phyloP scores from a whole-genome alignment of 2,329 filamentous ascomycete genomes.

The Cryoendolithus antarcticus region DNA sequence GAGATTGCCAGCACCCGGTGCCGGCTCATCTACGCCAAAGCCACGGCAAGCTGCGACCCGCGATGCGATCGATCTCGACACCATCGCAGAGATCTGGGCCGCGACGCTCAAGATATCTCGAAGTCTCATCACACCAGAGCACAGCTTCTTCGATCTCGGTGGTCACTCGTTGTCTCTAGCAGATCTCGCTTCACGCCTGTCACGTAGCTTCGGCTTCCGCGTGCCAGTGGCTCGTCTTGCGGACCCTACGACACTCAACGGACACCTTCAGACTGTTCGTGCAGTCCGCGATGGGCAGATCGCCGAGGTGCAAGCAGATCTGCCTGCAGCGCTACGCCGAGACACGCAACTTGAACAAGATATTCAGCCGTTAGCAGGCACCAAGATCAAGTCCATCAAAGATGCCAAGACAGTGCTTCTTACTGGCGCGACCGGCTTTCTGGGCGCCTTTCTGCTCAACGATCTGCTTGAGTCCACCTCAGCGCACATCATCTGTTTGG shows the following conservation, averaged over 20 bases:
- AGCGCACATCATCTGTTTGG: constrained; percentile 59
- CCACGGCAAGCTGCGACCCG: constrained; percentile 35
- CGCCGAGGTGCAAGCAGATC: constrained; percentile 61
- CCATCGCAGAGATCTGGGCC: constrained; percentile 64
- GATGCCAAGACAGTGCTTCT: constrained; percentile 58
- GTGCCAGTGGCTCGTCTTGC: constrained; percentile 60
- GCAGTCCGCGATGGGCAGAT: constrained; percentile 60
- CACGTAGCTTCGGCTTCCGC: constrained; percentile 58
- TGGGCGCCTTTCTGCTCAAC: constrained; percentile 62
- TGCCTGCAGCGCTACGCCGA: constrained; percentile 55
- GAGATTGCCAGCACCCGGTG: constrained; percentile 49
- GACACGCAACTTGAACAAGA: constrained; percentile 58
- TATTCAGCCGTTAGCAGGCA: constrained; percentile 42
- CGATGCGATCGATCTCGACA: constrained; percentile 53
- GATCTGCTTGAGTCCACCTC: constrained; percentile 56
- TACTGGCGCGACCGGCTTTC: constrained; percentile 64
- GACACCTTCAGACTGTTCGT: constrained; percentile 60
- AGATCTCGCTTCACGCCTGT: constrained; percentile 58
- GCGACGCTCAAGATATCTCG: constrained; percentile 53
- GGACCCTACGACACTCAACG: constrained; percentile 57
- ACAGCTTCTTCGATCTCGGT: constrained; percentile 71
- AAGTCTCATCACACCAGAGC: constrained; percentile 51
- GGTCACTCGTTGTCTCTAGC: constrained; percentile 70
- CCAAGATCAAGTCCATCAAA: constrained; percentile 45
- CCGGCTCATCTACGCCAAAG: constrained; percentile 23